These are phyloP conservation scores for Chrysoporthe cubensis DNA, from an alignment of 2,329 filamentous ascomycete genomes.

Conservation along the genomic window DNA sequence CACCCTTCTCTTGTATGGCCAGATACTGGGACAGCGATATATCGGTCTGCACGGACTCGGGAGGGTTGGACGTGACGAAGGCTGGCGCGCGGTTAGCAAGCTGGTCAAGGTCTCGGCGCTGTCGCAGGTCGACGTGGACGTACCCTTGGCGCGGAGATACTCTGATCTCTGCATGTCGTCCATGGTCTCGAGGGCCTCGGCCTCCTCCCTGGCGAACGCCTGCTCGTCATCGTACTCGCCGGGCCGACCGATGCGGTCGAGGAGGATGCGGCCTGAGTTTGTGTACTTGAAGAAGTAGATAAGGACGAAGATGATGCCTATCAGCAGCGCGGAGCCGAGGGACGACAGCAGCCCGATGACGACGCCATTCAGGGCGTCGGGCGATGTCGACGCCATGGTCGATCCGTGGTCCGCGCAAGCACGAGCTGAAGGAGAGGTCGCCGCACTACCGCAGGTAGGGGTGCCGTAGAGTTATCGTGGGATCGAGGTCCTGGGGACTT, in stretches of 20 bases:
- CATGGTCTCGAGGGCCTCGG: slow-evolving; percentile 92
- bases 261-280: slow-evolving; percentile 81
- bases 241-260: slow-evolving; percentile 90
- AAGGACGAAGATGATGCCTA: slow-evolving; percentile 76
- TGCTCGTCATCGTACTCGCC: slow-evolving; percentile 99
- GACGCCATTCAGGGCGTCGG: slow-evolving; percentile 70
- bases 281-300: slow-evolving; percentile 97
- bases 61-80: slow-evolving; percentile 90
- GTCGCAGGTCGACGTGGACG: slow-evolving; percentile 31
- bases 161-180: slow-evolving; percentile 89
- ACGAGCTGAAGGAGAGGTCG: neutral
- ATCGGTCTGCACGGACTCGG: slow-evolving; percentile 93
- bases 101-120: neutral
- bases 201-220: slow-evolving; percentile 90
- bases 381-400: slow-evolving; percentile 33
- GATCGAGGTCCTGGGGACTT: slow-evolving; percentile 17
- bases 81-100: slow-evolving; percentile 55
- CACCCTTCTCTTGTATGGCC: slow-evolving; percentile 97
- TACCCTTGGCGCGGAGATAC: slow-evolving; percentile 95
- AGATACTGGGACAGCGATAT: slow-evolving; percentile 97
- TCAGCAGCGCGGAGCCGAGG: slow-evolving; percentile 86
- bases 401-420: slow-evolving; percentile 6
- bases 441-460: neutral
- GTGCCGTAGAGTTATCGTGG: slow-evolving; percentile 8
- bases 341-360: slow-evolving; percentile 94